A percentile compares a stretch with the other conserved stretches of the same genome.
phyloP scores from a whole-genome alignment of 768 basidiomycete species.

The Kockovaella imperatae region DNA sequence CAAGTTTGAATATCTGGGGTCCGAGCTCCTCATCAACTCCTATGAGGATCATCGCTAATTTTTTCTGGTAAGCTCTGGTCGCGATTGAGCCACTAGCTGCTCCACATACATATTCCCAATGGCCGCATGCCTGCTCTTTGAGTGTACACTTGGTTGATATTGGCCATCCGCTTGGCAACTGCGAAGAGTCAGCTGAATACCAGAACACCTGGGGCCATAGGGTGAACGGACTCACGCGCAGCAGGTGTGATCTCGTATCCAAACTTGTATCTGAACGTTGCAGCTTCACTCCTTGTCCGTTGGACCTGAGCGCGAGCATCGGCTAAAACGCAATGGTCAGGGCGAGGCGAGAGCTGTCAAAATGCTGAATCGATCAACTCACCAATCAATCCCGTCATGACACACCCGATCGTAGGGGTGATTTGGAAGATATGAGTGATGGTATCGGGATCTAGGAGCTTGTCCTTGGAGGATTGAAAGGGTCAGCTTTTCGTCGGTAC shows the following conservation, averaged over 20 bases:
- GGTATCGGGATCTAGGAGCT: constrained; percentile 86
- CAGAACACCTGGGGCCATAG: neutral
- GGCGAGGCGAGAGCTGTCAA: neutral
- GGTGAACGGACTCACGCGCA: constrained; percentile 48
- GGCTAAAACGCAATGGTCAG: constrained; percentile 49
- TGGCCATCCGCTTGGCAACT: constrained; percentile 83
- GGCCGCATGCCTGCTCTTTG: constrained; percentile 96
- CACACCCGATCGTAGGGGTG: constrained; percentile 92
- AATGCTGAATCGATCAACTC: constrained; percentile 21
- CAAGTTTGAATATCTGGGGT: constrained; percentile 96
- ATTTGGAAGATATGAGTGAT: constrained; percentile 94
- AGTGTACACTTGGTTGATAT: constrained; percentile 98
- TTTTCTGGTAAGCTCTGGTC: neutral
- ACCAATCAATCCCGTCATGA: constrained; percentile 97
- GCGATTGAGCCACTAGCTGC: constrained; percentile 33
- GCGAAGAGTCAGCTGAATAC: neutral
- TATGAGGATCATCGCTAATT: constrained; percentile 85
- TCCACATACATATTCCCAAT: constrained; percentile 88
- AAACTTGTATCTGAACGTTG: constrained; percentile 88
- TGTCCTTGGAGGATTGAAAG: constrained; percentile 59
- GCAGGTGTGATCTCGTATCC: constrained; percentile 98
- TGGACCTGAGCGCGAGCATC: constrained; percentile 84
- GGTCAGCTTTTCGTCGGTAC: neutral
- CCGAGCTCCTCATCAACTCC: constrained; percentile 84
- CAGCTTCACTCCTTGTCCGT: constrained; percentile 80